Base-by-base conservation (phyloP, 2,329 filamentous ascomycete species). In the Talaromyces sp. region DNA sequence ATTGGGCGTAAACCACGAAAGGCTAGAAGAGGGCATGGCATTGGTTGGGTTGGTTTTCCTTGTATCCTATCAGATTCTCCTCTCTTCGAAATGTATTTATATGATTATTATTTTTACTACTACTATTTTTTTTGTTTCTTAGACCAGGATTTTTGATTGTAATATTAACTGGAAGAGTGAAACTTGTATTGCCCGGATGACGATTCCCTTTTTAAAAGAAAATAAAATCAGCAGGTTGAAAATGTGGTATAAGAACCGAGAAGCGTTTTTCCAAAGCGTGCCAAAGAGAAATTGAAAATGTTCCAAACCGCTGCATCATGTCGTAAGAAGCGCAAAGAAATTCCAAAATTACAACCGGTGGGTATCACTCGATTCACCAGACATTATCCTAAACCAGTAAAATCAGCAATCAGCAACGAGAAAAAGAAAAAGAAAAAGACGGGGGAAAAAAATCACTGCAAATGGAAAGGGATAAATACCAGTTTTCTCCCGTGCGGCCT, bases 401-500 rank as follows among this genome's bases (percentile, higher is more conserved):
- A 11, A 46, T 46, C 8, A 46, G 43, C 43, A 46, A 46, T 7
- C 9, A 24, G 43, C 7, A 43, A 43, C n/a, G n/a, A 43, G n/a
- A 19, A 19, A 46, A n/a, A n/a, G n/a, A n/a, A n/a, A n/a, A n/a
- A n/a, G n/a, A n/a, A n/a, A n/a, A n/a, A n/a, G n/a, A n/a, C n/a
- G n/a, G n/a, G n/a, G n/a, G 14, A 19, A 38, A 21, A 5, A 4
- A 5, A 2, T n/a, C 17, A 35, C 11, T 35, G 6, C 14, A 38
- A n/a, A 38, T n/a, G 7, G 14, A n/a, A 38, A 35, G 11, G 38
- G 21, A 19, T 27, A 27, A 19, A 13, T 24, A 46, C 43, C 43
- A 2, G 43, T 80, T 19, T 76, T 70, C 62, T 82, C 78, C 66
- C 85, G 78, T 11, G 86, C 86, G 51, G 77, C 71, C 66, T 88